Conservation (phyloP, 495 filamentous ascomycete genomes). For the Penicillium herquei region DNA sequence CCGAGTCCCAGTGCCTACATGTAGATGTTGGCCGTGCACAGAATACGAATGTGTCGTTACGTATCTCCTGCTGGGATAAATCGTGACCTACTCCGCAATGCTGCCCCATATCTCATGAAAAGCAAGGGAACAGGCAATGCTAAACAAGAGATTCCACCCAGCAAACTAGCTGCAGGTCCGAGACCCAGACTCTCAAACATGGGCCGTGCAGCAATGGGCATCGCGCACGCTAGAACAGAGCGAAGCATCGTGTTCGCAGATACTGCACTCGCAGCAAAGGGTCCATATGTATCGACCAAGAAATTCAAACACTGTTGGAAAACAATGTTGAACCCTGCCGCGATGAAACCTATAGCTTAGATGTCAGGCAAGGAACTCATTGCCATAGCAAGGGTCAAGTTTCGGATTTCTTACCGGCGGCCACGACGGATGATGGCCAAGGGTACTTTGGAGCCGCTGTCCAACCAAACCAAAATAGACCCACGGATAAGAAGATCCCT, state of each 20-base stretch:
- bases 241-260: constrained; percentile 39
- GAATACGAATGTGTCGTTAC: not conserved
- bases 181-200: constrained; percentile 34
- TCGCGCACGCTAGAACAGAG: constrained; percentile 31
- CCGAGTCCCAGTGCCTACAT: not conserved
- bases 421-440: constrained; percentile 22
- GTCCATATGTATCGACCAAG: constrained; percentile 36
- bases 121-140: constrained; percentile 34
- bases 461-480: constrained; percentile 48
- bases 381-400: not conserved
- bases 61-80: not conserved
- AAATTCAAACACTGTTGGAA: constrained; percentile 42
- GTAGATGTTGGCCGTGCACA: not conserved
- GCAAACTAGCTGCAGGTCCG: constrained; percentile 30
- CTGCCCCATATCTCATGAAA: constrained; percentile 29
- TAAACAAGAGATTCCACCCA: constrained; percentile 32
- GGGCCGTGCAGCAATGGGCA: constrained; percentile 34
- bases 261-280: constrained; percentile 34
- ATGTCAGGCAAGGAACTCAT: constrained; percentile 7
- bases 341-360: constrained; percentile 11
- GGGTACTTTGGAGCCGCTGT: constrained; percentile 27
- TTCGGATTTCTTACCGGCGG: constrained; percentile 3
- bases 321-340: constrained; percentile 34
- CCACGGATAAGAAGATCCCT: constrained; percentile 45
- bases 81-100: not conserved